Evolutionary conservation across 129 eudicot genomes (phyloP), one percentile per base, ranked within the genome.

Genomic region (Helianthus tuberosus): DNA sequence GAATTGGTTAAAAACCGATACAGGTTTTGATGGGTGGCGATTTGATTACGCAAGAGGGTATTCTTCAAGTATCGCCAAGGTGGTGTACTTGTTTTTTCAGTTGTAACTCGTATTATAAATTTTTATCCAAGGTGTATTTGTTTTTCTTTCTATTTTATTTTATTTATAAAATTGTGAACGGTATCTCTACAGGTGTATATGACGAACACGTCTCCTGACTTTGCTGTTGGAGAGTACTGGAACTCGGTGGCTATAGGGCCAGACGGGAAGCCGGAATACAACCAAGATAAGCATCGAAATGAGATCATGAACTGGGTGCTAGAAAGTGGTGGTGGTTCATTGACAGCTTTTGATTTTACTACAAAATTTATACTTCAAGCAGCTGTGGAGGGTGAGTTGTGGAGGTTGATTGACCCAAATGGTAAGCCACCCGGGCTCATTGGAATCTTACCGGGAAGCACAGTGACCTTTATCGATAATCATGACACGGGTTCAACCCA

Each of bases 401-500:
- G 96, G 96, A 89, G 96, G 69, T 25, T 91, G 86, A 91, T 78
- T 59, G 92, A 89, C 41, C 61, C 84, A 0, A 79, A 74, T 36
- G 93, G 96, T 17, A 89, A 81, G 8, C 91, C 97, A 0, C 88
- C 90, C 2, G 97, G 97, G 43, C 10, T 91, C 79, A 82, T 91
- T 0, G 97, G 97, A 17, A 63, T 81, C 67, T 50, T 62, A 35
- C 93, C 96, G 0, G 47, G 29, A 58, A 81, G 81, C 53, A 86
- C 91, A 0, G 96, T 91, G 6, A 91, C 93, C 0, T 91, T 91
- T 73, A 79, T 91, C 1, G 93, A 91, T 51, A 86, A 91, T 66
- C 97, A 89, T 10, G 97, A 91, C 35, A 91, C 97, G 0, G 91
- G 89, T 10, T 89, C 89, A 5, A 86, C 95, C 2, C 93, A 91